A percentile compares a stretch with the other conserved stretches of the same genome.
These are phyloP conservation scores for Bretschneidera sinensis DNA, from an alignment of 345 rosid species.

Conservation along the genomic window DNA sequence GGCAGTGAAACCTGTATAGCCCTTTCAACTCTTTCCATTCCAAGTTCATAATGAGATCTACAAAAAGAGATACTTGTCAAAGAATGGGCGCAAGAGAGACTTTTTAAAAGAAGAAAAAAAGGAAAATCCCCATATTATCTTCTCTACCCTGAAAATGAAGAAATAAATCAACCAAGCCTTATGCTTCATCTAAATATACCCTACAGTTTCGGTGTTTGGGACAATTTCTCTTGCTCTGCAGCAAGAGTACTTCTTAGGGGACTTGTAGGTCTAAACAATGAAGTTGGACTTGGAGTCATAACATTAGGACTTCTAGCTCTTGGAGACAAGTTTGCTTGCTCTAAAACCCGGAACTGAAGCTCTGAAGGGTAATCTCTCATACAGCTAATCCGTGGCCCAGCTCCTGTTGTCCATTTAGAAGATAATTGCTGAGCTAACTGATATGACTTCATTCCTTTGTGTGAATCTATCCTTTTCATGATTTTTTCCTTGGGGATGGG, in stretches of 20 bases:
- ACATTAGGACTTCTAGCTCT: constrained; percentile 22
- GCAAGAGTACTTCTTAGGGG: constrained; percentile 22
- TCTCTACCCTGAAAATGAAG: constrained; percentile 7
- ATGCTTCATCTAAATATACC: constrained; percentile 1
- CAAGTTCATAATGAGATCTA: constrained; percentile 1
- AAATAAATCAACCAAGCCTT: neutral
- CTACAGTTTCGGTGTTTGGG: constrained; percentile 15
- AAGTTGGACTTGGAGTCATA: constrained; percentile 10
- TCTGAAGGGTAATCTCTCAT: constrained; percentile 93
- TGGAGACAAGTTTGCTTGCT: constrained; percentile 73
- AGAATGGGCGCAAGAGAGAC: too few relatives aligned
- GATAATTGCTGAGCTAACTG: constrained; percentile 72
- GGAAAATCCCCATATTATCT: constrained; percentile 3
- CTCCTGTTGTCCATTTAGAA: constrained; percentile 89
- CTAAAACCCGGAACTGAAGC: constrained; percentile 65
- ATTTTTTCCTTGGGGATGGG: constrained; percentile 67
- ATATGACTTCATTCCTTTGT: constrained; percentile 61
- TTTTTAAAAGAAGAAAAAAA: too few relatives aligned
- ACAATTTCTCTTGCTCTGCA: constrained; percentile 7
- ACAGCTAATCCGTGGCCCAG: constrained; percentile 91
- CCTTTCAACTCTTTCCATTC: neutral
- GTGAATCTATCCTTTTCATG: constrained; percentile 69
- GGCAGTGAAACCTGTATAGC: constrained; percentile 4
- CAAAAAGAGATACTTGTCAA: neutral
- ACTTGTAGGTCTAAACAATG: constrained; percentile 14